Base-by-base conservation (phyloP, 1,284 basidiomycete genomes). In the Bondarzewia mesenterica region DNA sequence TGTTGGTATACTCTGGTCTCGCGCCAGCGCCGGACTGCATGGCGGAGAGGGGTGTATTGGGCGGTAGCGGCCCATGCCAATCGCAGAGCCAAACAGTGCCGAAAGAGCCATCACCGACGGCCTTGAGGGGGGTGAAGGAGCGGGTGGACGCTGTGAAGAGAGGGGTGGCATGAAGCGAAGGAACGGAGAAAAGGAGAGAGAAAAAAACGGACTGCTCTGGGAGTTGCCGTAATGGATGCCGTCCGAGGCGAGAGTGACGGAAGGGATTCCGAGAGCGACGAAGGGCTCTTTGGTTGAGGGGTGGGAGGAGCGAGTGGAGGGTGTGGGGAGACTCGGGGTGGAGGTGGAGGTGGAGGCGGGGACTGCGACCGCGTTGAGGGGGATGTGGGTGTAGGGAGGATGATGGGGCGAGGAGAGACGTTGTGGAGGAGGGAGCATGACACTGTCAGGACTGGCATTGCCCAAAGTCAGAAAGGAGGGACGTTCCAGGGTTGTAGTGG, bases 11-110 rank as follows among this genome's bases (percentile, higher is more conserved):
- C 66, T 97, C 95, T 53, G 93, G 90, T 54, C 93, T 75, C 36
- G 92, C 91, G 37, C 87, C 85, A 50, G 81, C 84, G 51, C 85
- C 82, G 64, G 90, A 91, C 63, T 94, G 91, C 91, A 94, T 94
- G 42, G 90, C 87, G 25, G 90, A 91, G 55, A 92, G 68, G 45
- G 86, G 81, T 48, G 87, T 89, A 73, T 86, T 86, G 65, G 89
- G 82, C 65, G 90, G 90, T 63, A 99, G 74, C 49, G 88, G 84
- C 61, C 92, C 93, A 75, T 96, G 93, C 95, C 95, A 99, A 77
- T 99, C 96, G 64, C 94, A 98, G 56, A 99, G 78, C 84, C 90
- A 94, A 52, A 99, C 95, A 7, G 93, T 98, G 51, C 95, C 95
- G 63, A 99, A 97, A 5, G 93, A 95, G 49, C 93, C 93, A 66